Evolutionary conservation across 2,329 filamentous ascomycete species (phyloP).

Genomic region (Scedosporium boydii): DNA sequence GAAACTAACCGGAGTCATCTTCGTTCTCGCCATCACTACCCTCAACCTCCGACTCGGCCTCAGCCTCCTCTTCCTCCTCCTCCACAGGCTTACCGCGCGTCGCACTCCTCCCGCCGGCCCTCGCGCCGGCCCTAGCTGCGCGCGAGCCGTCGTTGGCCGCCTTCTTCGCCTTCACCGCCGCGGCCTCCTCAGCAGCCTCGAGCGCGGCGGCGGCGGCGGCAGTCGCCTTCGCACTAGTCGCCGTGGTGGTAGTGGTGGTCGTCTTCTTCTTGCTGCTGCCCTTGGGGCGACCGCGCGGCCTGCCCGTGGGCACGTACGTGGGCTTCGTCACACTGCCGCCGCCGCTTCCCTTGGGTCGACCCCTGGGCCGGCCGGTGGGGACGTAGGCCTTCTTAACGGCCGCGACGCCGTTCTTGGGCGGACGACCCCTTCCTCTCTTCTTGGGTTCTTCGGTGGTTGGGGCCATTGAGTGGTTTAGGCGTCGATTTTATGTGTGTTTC

Average conservation of each 20-base stretch:
- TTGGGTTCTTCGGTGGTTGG: slow-evolving; percentile 20
- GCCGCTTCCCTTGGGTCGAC: slow-evolving; percentile 29
- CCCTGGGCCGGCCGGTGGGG: slow-evolving; percentile 30
- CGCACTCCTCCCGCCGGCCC: neutral
- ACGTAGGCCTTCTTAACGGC: slow-evolving; percentile 24
- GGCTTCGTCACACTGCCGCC: slow-evolving; percentile 18
- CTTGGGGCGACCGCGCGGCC: slow-evolving; percentile 38
- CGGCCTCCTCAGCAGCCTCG: slow-evolving; percentile 8
- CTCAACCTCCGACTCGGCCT: slow-evolving; percentile 16
- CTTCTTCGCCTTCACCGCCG: neutral
- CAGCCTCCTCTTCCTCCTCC: neutral
- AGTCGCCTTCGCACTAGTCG: neutral
- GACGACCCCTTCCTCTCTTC: slow-evolving; percentile 4
- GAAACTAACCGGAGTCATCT: slow-evolving; percentile 10
- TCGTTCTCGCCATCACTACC: slow-evolving; percentile 7
- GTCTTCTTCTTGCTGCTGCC: slow-evolving; percentile 24
- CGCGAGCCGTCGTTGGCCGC: neutral
- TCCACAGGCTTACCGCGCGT: neutral
- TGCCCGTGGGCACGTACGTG: slow-evolving; percentile 28
- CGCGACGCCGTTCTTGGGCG: slow-evolving; percentile 10
- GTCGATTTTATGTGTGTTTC: neutral
- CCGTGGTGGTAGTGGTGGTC: neutral
- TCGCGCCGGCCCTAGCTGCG: neutral
- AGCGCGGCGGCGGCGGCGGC: slow-evolving; percentile 9
- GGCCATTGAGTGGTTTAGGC: slow-evolving; percentile 1